A percentile compares a stretch with the other conserved stretches of the same genome.
phyloP scores from a whole-genome alignment of 2,329 filamentous ascomycete genomes.

The Talaromyces islandicus region DNA sequence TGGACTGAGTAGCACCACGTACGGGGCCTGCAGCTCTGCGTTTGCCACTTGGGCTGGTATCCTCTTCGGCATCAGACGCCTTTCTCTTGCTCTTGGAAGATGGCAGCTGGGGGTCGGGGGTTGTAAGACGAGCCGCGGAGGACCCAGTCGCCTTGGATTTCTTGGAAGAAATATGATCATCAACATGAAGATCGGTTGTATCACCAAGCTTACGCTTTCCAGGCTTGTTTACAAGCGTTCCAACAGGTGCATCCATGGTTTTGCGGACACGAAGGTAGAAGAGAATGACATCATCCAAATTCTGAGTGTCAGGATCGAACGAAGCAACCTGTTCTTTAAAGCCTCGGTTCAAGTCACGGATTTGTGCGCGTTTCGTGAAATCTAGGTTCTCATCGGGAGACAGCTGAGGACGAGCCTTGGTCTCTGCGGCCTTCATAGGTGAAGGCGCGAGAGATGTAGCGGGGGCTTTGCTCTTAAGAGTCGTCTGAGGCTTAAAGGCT shows the following conservation, averaged over 20 bases:
- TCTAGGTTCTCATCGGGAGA: neutral
- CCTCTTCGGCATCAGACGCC: conserved; percentile 14
- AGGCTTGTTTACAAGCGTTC: conserved; percentile 7
- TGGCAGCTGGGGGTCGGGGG: conserved; percentile 1
- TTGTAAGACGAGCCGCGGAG: neutral
- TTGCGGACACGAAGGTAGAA: conserved; percentile 34
- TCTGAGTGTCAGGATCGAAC: conserved; percentile 25
- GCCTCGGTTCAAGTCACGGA: conserved; percentile 25
- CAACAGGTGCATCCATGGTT: conserved; percentile 30
- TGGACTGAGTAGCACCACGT: neutral
- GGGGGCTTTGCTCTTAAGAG: neutral
- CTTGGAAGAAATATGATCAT: conserved; percentile 10
- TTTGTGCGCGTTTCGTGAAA: conserved; percentile 1
- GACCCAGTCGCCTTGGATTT: conserved; percentile 13
- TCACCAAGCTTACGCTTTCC: conserved; percentile 17
- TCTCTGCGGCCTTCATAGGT: neutral
- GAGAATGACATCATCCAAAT: conserved; percentile 30
- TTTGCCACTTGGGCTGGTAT: conserved; percentile 13
- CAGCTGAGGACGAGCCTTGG: neutral
- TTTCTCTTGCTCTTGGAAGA: conserved; percentile 15
- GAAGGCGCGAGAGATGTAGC: neutral
- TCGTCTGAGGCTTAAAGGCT: neutral
- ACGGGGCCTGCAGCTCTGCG: conserved; percentile 8
- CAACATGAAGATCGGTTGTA: neutral
- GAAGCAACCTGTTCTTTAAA: conserved; percentile 28